These are phyloP conservation scores for Rhododendron griersonianum DNA, from an alignment of 148 eudicot species.

Conservation along the genomic window DNA sequence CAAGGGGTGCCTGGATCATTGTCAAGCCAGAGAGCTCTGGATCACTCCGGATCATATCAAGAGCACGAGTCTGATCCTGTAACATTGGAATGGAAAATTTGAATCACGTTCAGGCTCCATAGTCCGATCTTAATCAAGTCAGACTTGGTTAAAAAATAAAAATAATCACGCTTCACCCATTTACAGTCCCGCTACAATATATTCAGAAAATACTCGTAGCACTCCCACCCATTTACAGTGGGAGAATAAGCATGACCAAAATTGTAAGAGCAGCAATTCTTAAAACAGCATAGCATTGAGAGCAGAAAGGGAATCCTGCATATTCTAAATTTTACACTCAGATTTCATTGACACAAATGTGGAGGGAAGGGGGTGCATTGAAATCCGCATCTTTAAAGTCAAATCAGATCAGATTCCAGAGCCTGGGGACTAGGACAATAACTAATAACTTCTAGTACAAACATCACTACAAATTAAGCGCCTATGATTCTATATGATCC, in stretches of 20 bases:
- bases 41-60: slow-evolving; percentile 60
- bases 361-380: background rate
- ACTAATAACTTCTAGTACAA: background rate
- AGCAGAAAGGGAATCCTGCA: background rate
- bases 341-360: background rate
- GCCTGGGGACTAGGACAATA: background rate
- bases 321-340: background rate
- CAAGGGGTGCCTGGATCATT: slow-evolving; percentile 79
- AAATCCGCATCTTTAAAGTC: background rate
- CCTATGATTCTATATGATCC: background rate
- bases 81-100: slow-evolving; percentile 10
- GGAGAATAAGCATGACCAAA: background rate
- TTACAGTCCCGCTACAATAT: background rate
- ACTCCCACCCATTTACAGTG: background rate
- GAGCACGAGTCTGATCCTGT: slow-evolving; percentile 91
- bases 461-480: background rate
- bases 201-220: background rate
- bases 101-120: background rate
- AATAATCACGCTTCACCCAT: background rate
- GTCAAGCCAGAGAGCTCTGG: slow-evolving; percentile 75
- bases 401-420: background rate
- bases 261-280: background rate
- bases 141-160: background rate
- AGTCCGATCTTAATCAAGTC: background rate
- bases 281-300: background rate